Evolutionary conservation across 306 rosid genomes (phyloP).

Genomic region (Vicia faba): DNA sequence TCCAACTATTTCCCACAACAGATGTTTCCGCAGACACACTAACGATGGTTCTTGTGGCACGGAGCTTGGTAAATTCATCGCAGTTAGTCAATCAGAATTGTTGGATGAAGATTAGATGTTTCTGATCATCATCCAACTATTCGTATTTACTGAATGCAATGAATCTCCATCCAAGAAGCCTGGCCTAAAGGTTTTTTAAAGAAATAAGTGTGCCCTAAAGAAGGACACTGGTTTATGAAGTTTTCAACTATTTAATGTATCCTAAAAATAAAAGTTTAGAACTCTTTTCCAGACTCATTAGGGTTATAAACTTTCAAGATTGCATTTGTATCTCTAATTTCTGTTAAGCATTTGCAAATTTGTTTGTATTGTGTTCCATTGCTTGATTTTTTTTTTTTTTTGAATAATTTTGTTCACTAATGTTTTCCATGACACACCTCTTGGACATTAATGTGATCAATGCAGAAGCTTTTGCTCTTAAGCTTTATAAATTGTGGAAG

Average conservation of each 20-base stretch:
- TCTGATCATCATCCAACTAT: background rate
- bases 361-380: slow-evolving; percentile 19
- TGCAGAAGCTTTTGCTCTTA: background rate
- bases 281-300: background rate
- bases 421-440: background rate
- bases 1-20: slow-evolving; percentile 47
- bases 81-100: background rate
- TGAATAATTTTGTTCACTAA: slow-evolving; percentile 14
- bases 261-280: slow-evolving; percentile 26
- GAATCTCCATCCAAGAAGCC: background rate
- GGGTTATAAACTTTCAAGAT: slow-evolving; percentile 24
- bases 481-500: background rate
- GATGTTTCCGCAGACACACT: slow-evolving; percentile 56
- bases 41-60: slow-evolving; percentile 20
- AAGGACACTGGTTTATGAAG: slow-evolving; percentile 8
- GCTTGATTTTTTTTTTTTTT: slow-evolving; percentile 3
- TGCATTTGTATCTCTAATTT: slow-evolving; percentile 24
- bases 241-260: slow-evolving; percentile 36
- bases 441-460: background rate
- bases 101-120: background rate
- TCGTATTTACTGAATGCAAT: background rate
- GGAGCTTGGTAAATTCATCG: background rate
- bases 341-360: slow-evolving; percentile 1
- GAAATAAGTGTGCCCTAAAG: slow-evolving; percentile 31
- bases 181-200: slow-evolving; percentile 33